phyloP scores from a whole-genome alignment of 345 rosid genomes.

The Geranium rotundifolium region DNA sequence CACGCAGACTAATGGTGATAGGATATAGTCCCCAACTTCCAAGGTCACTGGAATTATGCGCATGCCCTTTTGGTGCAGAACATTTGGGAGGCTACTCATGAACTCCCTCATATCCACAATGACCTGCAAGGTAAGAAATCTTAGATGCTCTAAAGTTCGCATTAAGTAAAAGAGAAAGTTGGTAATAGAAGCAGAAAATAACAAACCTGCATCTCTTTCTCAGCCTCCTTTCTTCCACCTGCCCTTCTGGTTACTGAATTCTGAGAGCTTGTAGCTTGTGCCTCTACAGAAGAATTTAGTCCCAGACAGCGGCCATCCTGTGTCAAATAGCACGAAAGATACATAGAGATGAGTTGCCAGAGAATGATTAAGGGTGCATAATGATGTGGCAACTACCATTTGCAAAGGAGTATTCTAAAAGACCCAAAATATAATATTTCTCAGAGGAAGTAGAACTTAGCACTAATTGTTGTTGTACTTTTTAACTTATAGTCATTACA shows the following conservation, averaged over 20 bases:
- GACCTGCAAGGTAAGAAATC: slow-evolving; percentile 33
- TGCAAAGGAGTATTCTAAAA: not conserved
- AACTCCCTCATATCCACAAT: slow-evolving; percentile 99
- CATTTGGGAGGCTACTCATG: slow-evolving; percentile 99
- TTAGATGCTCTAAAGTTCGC: not conserved
- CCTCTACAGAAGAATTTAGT: slow-evolving; percentile 38
- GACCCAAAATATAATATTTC: not conserved
- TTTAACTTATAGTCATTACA: not conserved
- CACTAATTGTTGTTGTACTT: not conserved
- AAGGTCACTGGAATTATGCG: slow-evolving; percentile 77
- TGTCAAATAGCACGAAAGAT: slow-evolving; percentile 6
- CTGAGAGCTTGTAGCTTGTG: slow-evolving; percentile 55
- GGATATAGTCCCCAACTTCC: slow-evolving; percentile 92
- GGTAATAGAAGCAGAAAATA: slow-evolving; percentile 3
- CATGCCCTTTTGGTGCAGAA: slow-evolving; percentile 95
- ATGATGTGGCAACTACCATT: not conserved
- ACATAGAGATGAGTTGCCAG: not conserved
- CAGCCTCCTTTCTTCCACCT: slow-evolving; percentile 83
- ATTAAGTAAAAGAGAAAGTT: slow-evolving; percentile 5
- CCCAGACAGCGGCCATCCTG: slow-evolving; percentile 70
- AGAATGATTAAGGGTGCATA: not conserved
- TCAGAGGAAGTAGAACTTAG: not conserved
- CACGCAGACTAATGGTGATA: slow-evolving; percentile 77
- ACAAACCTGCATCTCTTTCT: slow-evolving; percentile 81
- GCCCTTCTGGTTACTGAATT: slow-evolving; percentile 83